Base-by-base conservation (phyloP, 2,329 filamentous ascomycete species). In the Exophiala sideris region DNA sequence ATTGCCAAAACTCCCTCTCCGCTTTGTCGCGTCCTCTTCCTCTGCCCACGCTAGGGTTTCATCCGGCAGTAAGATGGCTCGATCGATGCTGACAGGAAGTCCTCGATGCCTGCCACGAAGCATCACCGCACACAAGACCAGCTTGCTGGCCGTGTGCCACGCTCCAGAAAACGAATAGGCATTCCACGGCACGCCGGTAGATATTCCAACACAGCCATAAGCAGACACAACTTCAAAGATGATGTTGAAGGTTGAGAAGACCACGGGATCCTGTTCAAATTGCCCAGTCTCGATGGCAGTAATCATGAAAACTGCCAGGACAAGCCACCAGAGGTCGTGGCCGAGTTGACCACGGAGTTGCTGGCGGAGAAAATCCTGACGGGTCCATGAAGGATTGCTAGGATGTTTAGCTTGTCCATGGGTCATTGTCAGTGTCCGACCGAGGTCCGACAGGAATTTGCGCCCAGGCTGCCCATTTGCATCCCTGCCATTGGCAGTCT, bases 321-420 rank as follows among this genome's bases (percentile, higher is more conserved):
- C 78, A 11, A 87, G 79, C 72, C 78, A 83, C 84, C 84, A 87
- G 12, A 87, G 72, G 63, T 87, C 85, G 65, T 87, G 82, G 29
- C 82, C 80, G 1, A 87, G 75, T 66, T 87, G 84, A 5, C 79
- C 78, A n/a, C 81, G 79, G 18, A 86, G 72, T 64, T 87, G 83
- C 57, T 80, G 75, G 38, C 74, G 73, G 11, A 82, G 70, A 49
- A 81, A 80, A 56, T 74, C 76, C 50, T 73, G 70, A 11, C 71
- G 74, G 6, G 73, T 76, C 62, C 52, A 60, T 9, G 47, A 42
- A 12, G 54, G 21, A 18, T 18, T 41, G 2, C 10, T 9, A 5
- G 39, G 11, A 3, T 44, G 18, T 5, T 18, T 3, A 12, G 9
- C 33, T 34, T 32, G 40, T 20, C 46, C 36, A 44, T 54, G 55